A percentile compares a stretch with the other conserved stretches of the same genome.
Evolutionary conservation across 106 monocot genomes (phyloP).

Genomic region (Allium fistulosum): DNA sequence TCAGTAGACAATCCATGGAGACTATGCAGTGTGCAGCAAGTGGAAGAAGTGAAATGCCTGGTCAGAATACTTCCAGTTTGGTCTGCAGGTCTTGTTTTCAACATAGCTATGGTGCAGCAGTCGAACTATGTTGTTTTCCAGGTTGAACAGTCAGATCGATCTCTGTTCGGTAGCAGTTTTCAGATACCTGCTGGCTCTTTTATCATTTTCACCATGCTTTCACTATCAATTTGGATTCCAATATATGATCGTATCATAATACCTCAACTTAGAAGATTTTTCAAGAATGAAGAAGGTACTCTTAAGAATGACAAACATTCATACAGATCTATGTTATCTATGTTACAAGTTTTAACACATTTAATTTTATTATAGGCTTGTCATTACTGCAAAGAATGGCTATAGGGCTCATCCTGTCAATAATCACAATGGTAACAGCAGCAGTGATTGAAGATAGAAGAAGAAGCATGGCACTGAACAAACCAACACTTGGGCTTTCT

Average conservation of each 20-base stretch:
- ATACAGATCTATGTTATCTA: no score
- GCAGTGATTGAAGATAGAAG: conserved; percentile 26
- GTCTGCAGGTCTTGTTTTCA: conserved; percentile 37
- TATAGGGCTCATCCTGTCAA: conserved; percentile 33
- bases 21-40: conserved; percentile 36
- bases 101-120: conserved; percentile 13
- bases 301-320: no score
- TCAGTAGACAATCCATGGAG: conserved; percentile 22
- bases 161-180: conserved; percentile 20
- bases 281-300: conserved; percentile 19
- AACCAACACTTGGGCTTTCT: conserved; percentile 12
- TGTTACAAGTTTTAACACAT: no score
- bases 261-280: conserved; percentile 18
- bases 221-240: conserved; percentile 44
- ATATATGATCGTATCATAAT: conserved; percentile 48
- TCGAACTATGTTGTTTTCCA: conserved; percentile 33
- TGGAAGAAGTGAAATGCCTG: conserved; percentile 60
- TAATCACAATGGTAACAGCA: conserved; percentile 26
- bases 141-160: conserved; percentile 50
- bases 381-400: conserved; percentile 44
- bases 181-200: conserved; percentile 59
- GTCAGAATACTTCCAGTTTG: conserved; percentile 40
- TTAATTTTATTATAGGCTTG: not conserved
- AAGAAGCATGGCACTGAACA: conserved; percentile 10
- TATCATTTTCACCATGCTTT: conserved; percentile 39